Percentiles rank a stretch among this genome's conserved stretches.
These are phyloP conservation scores for Trametes gibbosa DNA, from an alignment of 768 basidiomycete genomes.

Conservation along the genomic window DNA sequence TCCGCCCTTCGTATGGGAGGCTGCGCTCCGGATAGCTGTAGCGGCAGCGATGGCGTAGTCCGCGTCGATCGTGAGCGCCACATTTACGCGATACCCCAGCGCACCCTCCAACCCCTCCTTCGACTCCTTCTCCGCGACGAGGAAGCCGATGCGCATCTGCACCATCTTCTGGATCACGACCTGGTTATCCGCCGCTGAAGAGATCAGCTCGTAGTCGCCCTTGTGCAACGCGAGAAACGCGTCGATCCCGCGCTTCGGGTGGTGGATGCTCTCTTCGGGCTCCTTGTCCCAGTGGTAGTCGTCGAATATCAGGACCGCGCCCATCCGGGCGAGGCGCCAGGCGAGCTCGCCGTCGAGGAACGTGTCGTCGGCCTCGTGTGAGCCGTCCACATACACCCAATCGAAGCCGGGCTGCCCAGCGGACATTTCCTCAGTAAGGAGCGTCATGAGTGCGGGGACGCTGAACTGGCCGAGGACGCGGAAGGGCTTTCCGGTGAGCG, in stretches of 20 bases:
- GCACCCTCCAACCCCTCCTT: slow-evolving; percentile 17
- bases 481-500: slow-evolving; percentile 40
- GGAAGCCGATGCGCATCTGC: slow-evolving; percentile 55
- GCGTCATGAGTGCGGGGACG: slow-evolving; percentile 45
- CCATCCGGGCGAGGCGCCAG: slow-evolving; percentile 52
- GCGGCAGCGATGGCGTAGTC: slow-evolving; percentile 47
- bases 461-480: slow-evolving; percentile 54
- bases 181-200: slow-evolving; percentile 43
- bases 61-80: slow-evolving; percentile 44
- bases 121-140: slow-evolving; percentile 26
- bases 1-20: slow-evolving; percentile 35
- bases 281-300: slow-evolving; percentile 55
- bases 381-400: slow-evolving; percentile 60
- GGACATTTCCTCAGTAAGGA: slow-evolving; percentile 46
- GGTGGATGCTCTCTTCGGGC: slow-evolving; percentile 46
- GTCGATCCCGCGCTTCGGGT: slow-evolving; percentile 56
- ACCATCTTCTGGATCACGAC: slow-evolving; percentile 49
- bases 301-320: slow-evolving; percentile 54
- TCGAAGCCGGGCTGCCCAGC: slow-evolving; percentile 44
- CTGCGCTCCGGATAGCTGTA: slow-evolving; percentile 44
- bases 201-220: slow-evolving; percentile 45
- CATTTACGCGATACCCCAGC: slow-evolving; percentile 46
- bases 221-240: slow-evolving; percentile 50
- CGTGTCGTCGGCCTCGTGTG: slow-evolving; percentile 58
- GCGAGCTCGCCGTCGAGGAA: slow-evolving; percentile 58